A percentile compares a stretch with the other conserved stretches of the same genome.
Evolutionary conservation across 2,329 filamentous ascomycete genomes (phyloP).

Genomic region (Plenodomus tracheiphilus): DNA sequence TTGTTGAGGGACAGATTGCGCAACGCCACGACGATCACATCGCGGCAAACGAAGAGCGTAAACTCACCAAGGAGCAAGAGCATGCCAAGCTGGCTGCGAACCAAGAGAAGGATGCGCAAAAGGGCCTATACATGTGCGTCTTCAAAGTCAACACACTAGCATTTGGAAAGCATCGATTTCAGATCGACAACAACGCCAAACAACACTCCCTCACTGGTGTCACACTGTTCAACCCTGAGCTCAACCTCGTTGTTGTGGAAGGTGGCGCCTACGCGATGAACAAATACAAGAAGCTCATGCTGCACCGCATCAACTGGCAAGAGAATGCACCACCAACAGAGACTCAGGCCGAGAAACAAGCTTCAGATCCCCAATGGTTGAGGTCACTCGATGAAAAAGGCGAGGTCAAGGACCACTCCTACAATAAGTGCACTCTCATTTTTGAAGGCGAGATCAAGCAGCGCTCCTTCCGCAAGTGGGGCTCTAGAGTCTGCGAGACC

Average conservation of each 20-base stretch:
- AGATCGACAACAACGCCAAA: slow-evolving; percentile 89
- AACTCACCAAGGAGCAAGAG: slow-evolving; percentile 83
- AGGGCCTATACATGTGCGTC: slow-evolving; percentile 82
- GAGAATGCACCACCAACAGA: slow-evolving; percentile 76
- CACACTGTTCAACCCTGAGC: slow-evolving; percentile 87
- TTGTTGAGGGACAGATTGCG: slow-evolving; percentile 89
- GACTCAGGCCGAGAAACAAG: slow-evolving; percentile 60
- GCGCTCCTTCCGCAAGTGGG: slow-evolving; percentile 85
- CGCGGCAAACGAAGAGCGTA: slow-evolving; percentile 77
- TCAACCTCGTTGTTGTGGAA: slow-evolving; percentile 89
- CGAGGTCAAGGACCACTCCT: slow-evolving; percentile 75
- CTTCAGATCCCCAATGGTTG: slow-evolving; percentile 71
- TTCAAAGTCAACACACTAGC: slow-evolving; percentile 89
- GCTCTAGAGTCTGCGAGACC: slow-evolving; percentile 82
- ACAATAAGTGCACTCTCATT: slow-evolving; percentile 80
- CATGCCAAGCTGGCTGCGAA: slow-evolving; percentile 81
- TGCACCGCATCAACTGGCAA: slow-evolving; percentile 92
- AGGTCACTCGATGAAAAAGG: slow-evolving; percentile 77
- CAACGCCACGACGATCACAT: slow-evolving; percentile 82
- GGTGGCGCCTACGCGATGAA: slow-evolving; percentile 82
- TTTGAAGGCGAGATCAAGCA: slow-evolving; percentile 90
- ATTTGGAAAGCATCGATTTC: slow-evolving; percentile 91
- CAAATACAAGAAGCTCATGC: slow-evolving; percentile 89
- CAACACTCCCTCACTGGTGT: slow-evolving; percentile 84
- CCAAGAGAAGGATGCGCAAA: slow-evolving; percentile 84